A percentile compares a stretch with the other conserved stretches of the same genome.
These are phyloP conservation scores for Orbilia quercus DNA, from an alignment of 2,329 filamentous ascomycete species.

Conservation along the genomic window DNA sequence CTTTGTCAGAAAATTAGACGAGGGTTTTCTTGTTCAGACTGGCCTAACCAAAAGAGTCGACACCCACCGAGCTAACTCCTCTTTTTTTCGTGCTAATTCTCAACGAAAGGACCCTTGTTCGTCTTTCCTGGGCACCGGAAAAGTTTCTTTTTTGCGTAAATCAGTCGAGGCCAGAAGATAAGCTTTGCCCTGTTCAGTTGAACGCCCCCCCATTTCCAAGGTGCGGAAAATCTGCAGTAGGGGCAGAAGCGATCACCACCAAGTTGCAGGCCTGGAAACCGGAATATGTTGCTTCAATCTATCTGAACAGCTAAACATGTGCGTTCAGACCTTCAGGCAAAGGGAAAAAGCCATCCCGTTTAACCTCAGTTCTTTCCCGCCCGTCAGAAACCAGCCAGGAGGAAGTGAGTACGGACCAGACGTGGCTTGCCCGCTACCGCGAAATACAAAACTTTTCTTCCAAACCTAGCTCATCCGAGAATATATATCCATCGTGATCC, in stretches of 20 bases:
- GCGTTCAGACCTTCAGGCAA: conserved; percentile 55
- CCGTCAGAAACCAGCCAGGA: conserved; percentile 50
- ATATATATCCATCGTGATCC: conserved; percentile 56
- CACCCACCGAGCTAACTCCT: conserved; percentile 24
- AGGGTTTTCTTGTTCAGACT: conserved; percentile 20
- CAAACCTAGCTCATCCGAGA: conserved; percentile 24
- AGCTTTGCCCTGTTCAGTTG: conserved; percentile 49
- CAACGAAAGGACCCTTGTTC: conserved; percentile 8
- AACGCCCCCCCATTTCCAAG: conserved; percentile 49
- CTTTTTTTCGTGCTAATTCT: conserved; percentile 22
- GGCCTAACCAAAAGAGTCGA: conserved; percentile 35
- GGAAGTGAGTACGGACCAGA: conserved; percentile 28
- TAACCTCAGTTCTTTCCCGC: conserved; percentile 52
- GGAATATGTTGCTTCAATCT: conserved; percentile 50
- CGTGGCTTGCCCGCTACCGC: conserved; percentile 55
- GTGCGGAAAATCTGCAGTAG: conserved; percentile 53
- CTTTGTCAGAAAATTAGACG: conserved; percentile 47
- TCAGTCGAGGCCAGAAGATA: conserved; percentile 29
- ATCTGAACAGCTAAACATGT: conserved; percentile 31
- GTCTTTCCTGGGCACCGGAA: conserved; percentile 7
- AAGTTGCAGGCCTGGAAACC: conserved; percentile 42
- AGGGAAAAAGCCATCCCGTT: conserved; percentile 55
- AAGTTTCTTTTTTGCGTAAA: conserved; percentile 37
- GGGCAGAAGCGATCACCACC: conserved; percentile 49
- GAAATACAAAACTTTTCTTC: conserved; percentile 40